Base-by-base conservation (phyloP, 371 early-diverging fungal genomes). In the Mucor circinelloides region DNA sequence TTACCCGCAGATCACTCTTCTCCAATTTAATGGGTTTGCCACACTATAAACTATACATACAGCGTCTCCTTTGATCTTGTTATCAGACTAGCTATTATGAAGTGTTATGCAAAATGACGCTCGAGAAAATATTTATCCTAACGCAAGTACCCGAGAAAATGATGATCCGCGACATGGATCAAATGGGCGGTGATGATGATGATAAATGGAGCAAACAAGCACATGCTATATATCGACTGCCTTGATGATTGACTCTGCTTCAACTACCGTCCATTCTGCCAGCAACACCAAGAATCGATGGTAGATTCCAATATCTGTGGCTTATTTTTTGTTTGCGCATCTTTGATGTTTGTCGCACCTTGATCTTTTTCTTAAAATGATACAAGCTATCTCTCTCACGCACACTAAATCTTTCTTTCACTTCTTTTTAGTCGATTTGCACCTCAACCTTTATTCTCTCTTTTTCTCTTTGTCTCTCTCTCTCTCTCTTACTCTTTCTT, bases 341-440 rank as follows among this genome's bases (percentile, higher is more conserved):
- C 46, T 46, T 21, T 15, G 17, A 2, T 46, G 9, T 46, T 46
- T 46, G 46, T 46, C 46, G 46, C 46, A 46, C 46, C 46, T 46
- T 46, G 46, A 46, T 46, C 46, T 15, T 46, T 44, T 44, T 21
- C 3, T 9, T 46, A 10, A 21, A 21, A 46, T 46, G 21, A 46
- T 46, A 21, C 46, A 46, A 19, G 3, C 21, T 46, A 21, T 21
- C 46, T 46, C 21, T 21, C 46, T 19, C 46, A 46, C 46, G 46
- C 46, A 46, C 46, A 46, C 52, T 52, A 52, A 52, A 52, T 52
- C 52, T 52, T 52, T 52, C 52, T 52, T 27, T 52, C 52, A 52
- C 52, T 52, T 52, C 52, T 52, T 52, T 27, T 15, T 52, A 52
- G 52, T 46, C 21, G 52, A 25, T 27, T 25, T 52, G 23, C 27